Conservation (phyloP, 1,139 yeast species). For the Arxiozyma slooffiae region DNA sequence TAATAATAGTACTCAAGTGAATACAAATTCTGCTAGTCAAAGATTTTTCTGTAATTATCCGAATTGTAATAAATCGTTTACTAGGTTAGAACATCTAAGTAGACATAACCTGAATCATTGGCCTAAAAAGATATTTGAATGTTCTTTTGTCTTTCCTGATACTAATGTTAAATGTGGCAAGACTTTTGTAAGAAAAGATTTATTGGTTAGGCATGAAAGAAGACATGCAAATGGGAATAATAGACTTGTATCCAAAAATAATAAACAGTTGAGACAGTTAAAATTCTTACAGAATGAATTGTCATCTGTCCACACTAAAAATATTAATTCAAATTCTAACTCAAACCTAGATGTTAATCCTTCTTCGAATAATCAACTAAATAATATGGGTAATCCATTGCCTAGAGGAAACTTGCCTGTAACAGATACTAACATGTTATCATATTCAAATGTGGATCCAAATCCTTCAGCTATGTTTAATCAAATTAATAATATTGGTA, state of each 20-base stretch:
- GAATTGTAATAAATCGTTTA: slow-evolving; percentile 34
- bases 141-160: slow-evolving; percentile 35
- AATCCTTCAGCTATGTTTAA: neutral
- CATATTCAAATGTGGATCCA: neutral
- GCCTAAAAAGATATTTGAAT: slow-evolving; percentile 38
- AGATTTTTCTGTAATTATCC: slow-evolving; percentile 33
- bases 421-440: too few relatives aligned
- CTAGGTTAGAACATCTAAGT: slow-evolving; percentile 33
- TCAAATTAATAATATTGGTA: neutral
- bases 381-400: neutral
- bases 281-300: neutral
- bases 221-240: slow-evolving; percentile 33
- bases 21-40: neutral
- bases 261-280: neutral
- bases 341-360: neutral
- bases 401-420: neutral
- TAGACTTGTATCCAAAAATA: slow-evolving; percentile 1
- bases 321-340: neutral
- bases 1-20: neutral
- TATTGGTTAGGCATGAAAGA: slow-evolving; percentile 42
- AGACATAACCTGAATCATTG: slow-evolving; percentile 35
- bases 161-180: slow-evolving; percentile 37
- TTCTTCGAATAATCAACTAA: neutral
- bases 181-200: slow-evolving; percentile 53
- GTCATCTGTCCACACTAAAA: neutral